Evolutionary conservation across 495 filamentous ascomycete species (phyloP), one percentile per base, ranked within the genome.

Genomic region (Pyrenula aspistea): DNA sequence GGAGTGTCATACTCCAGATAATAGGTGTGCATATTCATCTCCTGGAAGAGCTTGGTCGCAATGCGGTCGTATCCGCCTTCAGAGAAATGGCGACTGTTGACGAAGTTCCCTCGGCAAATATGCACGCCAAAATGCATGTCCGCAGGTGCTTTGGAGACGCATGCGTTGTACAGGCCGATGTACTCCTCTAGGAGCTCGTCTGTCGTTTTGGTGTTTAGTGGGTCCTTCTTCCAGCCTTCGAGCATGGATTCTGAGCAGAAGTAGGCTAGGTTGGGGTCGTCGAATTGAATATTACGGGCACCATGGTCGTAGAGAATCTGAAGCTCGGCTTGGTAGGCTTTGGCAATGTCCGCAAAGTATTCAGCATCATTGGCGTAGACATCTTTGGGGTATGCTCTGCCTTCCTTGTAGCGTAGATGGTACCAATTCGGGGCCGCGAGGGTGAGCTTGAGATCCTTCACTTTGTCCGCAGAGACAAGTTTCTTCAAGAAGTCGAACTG

Each of bases 1-100:
- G 77, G 75, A 12, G 85, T 90, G 72, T 91, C 88, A 68, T 90
- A 92, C 68, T 91, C 88, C 55, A 92, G 82, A 65, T 89, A 91
- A 72, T 86, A 91, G 2, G 86, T 89, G 69, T 86, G 78, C 15
- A 89, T 82, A 59, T 88, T 80, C 49, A 91, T 76, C 57, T 86
- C 73, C 57, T 83, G 75, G 76, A 93, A 93, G 12, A 93, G 78
- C 73, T 86, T 88, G 61, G 78, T 77, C 51, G 88, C 88, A 58
- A 93, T 89, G 55, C 79, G 75, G 68, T 91, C 88, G 68, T 91
- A 93, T 21, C 82, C 83, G 25, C 88, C 88, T 68, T 88, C 84
- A 55, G 83, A 82, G 70, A 93, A 91, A 72, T 89, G 83, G n/a
- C 85, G 76, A 47, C 80, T 81, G 55, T 82, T 80, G 62, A 87